phyloP scores from a whole-genome alignment of 129 eudicot species.

The Flaveria bidentis region DNA sequence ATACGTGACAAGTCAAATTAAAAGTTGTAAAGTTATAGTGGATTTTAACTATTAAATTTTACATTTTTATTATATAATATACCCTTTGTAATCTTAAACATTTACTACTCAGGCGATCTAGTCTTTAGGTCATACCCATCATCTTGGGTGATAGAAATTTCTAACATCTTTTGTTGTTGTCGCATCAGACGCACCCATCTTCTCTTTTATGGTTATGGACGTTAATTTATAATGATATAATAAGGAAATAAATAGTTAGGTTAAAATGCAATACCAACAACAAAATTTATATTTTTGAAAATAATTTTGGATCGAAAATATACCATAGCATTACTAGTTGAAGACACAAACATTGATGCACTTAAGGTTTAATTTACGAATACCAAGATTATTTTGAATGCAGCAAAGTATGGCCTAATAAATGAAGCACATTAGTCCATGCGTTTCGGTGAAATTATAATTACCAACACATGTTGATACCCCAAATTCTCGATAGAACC shows the following conservation, averaged over 20 bases:
- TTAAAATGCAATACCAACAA: background rate
- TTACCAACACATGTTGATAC: slow-evolving; percentile 9
- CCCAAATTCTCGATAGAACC: slow-evolving; percentile 10
- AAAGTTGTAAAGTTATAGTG: too few relatives aligned
- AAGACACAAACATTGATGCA: slow-evolving; percentile 1
- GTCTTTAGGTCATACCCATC: too few relatives aligned
- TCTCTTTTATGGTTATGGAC: too few relatives aligned
- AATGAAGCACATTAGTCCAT: slow-evolving; percentile 37
- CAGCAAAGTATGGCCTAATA: slow-evolving; percentile 26
- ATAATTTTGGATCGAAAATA: background rate
- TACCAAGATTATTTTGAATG: slow-evolving; percentile 25
- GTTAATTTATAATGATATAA: background rate
- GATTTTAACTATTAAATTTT: too few relatives aligned
- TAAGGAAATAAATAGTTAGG: background rate
- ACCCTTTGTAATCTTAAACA: background rate
- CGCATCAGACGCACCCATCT: too few relatives aligned
- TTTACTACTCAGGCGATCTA: too few relatives aligned
- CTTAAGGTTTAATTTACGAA: slow-evolving; percentile 12
- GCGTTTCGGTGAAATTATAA: slow-evolving; percentile 17
- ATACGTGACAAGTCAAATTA: too few relatives aligned
- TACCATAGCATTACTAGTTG: slow-evolving; percentile 14
- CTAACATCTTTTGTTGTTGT: too few relatives aligned
- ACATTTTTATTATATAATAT: too few relatives aligned
- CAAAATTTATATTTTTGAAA: background rate
- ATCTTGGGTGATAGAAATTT: too few relatives aligned